Conservation (phyloP, 2,329 filamentous ascomycete species). For the Claviceps paspali region DNA sequence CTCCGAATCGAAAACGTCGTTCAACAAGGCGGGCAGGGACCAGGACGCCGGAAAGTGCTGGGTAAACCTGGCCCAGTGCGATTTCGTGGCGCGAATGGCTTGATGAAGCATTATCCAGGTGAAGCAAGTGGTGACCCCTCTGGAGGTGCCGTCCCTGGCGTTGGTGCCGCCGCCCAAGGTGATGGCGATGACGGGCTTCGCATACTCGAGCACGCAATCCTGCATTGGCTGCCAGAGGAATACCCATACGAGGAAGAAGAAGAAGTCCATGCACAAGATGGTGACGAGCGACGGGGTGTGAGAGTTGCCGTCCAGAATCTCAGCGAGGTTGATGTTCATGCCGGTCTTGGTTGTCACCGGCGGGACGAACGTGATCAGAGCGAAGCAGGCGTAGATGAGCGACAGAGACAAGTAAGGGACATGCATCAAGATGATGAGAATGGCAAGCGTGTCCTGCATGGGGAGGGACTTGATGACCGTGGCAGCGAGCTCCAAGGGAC, state of each 20-base stretch:
- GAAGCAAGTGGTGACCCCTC: slow-evolving; percentile 57
- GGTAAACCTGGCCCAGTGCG: slow-evolving; percentile 31
- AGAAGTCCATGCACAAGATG: slow-evolving; percentile 67
- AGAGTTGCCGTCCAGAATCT: slow-evolving; percentile 78
- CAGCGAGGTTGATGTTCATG: slow-evolving; percentile 68
- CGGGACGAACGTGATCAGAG: slow-evolving; percentile 81
- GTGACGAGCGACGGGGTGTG: slow-evolving; percentile 78
- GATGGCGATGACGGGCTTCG: slow-evolving; percentile 84
- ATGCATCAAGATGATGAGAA: slow-evolving; percentile 89
- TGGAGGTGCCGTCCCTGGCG: slow-evolving; percentile 51
- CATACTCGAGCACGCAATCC: slow-evolving; percentile 75
- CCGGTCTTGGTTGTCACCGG: slow-evolving; percentile 65
- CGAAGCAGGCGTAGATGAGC: slow-evolving; percentile 82
- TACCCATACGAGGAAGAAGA: slow-evolving; percentile 74
- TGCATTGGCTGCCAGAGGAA: slow-evolving; percentile 79
- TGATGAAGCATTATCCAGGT: slow-evolving; percentile 48
- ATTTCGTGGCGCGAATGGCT: slow-evolving; percentile 31
- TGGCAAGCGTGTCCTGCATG: slow-evolving; percentile 87
- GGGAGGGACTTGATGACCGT: slow-evolving; percentile 84
- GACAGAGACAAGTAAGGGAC: slow-evolving; percentile 79
- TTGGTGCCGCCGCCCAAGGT: slow-evolving; percentile 72
- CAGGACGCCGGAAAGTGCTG: slow-evolving; percentile 32
- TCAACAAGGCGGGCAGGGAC: slow-evolving; percentile 27
- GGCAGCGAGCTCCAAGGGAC: slow-evolving; percentile 60
- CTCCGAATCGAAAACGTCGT: slow-evolving; percentile 30